Percentiles rank a stretch among this genome's conserved stretches.
These are phyloP conservation scores for Huntiella savannae DNA, from an alignment of 2,329 filamentous ascomycete genomes.

Conservation along the genomic window DNA sequence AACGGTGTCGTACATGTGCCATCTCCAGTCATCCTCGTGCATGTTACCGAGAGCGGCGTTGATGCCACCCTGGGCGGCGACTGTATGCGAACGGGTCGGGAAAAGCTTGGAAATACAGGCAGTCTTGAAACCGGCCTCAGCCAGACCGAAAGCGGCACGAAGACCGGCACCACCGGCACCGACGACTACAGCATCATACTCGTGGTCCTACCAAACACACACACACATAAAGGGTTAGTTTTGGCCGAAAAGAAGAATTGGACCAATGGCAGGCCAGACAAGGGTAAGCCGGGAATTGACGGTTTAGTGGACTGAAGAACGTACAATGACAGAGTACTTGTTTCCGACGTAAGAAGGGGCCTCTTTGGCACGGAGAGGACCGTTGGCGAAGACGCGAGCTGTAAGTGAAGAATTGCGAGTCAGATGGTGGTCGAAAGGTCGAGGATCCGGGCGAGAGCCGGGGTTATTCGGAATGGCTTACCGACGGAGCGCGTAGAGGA, in stretches of 20 bases:
- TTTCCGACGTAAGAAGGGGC: slow-evolving; percentile 68
- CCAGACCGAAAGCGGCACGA: slow-evolving; percentile 67
- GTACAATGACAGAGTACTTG: slow-evolving; percentile 87
- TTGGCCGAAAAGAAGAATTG: background rate
- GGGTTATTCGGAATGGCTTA: slow-evolving; percentile 24
- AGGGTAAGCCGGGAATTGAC: background rate
- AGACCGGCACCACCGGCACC: slow-evolving; percentile 68
- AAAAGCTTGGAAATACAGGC: slow-evolving; percentile 78
- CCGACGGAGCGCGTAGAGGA: slow-evolving; percentile 68
- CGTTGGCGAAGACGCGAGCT: slow-evolving; percentile 75
- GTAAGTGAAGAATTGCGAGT: slow-evolving; percentile 3
- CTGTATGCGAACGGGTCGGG: slow-evolving; percentile 69
- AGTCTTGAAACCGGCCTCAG: slow-evolving; percentile 77
- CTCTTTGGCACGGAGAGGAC: slow-evolving; percentile 80
- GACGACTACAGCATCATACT: slow-evolving; percentile 94
- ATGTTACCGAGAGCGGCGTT: slow-evolving; percentile 84
- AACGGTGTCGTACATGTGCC: slow-evolving; percentile 99
- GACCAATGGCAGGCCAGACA: background rate
- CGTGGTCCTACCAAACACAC: slow-evolving; percentile 54
- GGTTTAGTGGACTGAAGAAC: slow-evolving; percentile 18
- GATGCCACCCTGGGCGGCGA: slow-evolving; percentile 68
- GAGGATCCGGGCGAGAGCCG: background rate
- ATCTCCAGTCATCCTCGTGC: slow-evolving; percentile 96
- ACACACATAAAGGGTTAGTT: background rate
- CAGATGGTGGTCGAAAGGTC: background rate